A percentile compares a stretch with the other conserved stretches of the same genome.
phyloP scores from a whole-genome alignment of 164 flowering plant genomes.

The Stephania yunnanensis region DNA sequence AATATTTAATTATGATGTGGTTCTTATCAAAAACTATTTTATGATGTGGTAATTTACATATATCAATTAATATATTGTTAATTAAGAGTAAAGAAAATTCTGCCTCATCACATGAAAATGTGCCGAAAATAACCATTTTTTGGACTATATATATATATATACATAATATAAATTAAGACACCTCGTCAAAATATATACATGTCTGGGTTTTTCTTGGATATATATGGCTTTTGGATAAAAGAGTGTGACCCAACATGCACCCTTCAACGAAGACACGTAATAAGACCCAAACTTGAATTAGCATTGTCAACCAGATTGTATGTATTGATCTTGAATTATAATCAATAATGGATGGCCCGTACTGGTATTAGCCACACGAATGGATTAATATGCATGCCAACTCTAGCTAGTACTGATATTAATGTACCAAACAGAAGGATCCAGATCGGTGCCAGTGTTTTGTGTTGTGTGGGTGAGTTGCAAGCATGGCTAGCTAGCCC shows the following conservation, averaged over 20 bases:
- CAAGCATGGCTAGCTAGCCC: neutral
- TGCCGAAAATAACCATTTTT: too few species aligned
- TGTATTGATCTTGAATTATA: neutral
- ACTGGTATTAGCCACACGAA: conserved; percentile 1
- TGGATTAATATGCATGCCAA: neutral
- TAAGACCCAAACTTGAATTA: neutral
- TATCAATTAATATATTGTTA: too few species aligned
- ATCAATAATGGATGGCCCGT: neutral
- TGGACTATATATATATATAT: too few species aligned
- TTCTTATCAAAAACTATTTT: too few species aligned
- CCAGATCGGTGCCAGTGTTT: neutral
- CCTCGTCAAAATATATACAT: too few species aligned
- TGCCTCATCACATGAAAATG: too few species aligned
- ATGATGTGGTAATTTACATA: too few species aligned
- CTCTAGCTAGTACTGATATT: neutral
- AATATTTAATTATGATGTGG: too few species aligned
- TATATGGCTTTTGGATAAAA: neutral
- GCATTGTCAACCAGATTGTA: neutral
- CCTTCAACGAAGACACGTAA: neutral
- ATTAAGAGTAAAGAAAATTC: too few species aligned
- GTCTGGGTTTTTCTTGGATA: too few species aligned
- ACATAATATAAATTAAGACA: too few species aligned
- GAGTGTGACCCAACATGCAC: neutral
- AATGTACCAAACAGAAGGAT: neutral
- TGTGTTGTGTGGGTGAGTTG: neutral